phyloP scores from a whole-genome alignment of 169 alveolate species.

The Theileria luwenshuni region DNA sequence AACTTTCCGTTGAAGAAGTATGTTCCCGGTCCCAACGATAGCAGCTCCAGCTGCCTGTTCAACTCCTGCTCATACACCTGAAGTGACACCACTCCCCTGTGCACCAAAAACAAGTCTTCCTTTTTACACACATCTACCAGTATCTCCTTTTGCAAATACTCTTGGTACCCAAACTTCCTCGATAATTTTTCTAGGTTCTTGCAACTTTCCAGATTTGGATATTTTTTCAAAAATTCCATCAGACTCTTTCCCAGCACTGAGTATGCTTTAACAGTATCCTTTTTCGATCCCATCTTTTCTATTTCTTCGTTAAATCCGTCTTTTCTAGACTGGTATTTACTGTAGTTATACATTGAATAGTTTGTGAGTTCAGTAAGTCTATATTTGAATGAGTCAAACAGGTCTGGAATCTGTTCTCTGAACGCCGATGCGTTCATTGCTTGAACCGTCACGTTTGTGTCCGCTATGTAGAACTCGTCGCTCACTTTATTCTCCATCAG shows the following conservation, averaged over 20 bases:
- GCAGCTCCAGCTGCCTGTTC: conserved; percentile 22
- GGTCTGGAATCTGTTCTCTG: conserved; percentile 29
- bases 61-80: conserved; percentile 24
- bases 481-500: conserved; percentile 63
- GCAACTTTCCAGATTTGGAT: conserved; percentile 21
- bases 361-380: conserved; percentile 10
- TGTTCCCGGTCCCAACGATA: conserved; percentile 32
- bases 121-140: conserved; percentile 12
- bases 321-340: neutral
- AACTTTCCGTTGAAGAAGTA: conserved; percentile 29
- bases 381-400: conserved; percentile 37
- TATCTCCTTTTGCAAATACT: conserved; percentile 40
- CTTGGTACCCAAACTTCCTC: conserved; percentile 14
- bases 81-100: conserved; percentile 31
- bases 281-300: conserved; percentile 3
- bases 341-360: neutral
- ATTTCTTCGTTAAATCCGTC: neutral
- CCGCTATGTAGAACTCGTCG: conserved; percentile 69
- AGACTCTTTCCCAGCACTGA: conserved; percentile 4
- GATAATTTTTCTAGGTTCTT: conserved; percentile 21
- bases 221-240: conserved; percentile 20
- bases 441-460: conserved; percentile 74
- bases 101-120: conserved; percentile 29
- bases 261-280: neutral
- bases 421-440: conserved; percentile 32